Percentiles rank a stretch among this genome's conserved stretches.
Evolutionary conservation across 2,329 filamentous ascomycete species (phyloP).

Genomic region (Arthrinium phaeospermum): DNA sequence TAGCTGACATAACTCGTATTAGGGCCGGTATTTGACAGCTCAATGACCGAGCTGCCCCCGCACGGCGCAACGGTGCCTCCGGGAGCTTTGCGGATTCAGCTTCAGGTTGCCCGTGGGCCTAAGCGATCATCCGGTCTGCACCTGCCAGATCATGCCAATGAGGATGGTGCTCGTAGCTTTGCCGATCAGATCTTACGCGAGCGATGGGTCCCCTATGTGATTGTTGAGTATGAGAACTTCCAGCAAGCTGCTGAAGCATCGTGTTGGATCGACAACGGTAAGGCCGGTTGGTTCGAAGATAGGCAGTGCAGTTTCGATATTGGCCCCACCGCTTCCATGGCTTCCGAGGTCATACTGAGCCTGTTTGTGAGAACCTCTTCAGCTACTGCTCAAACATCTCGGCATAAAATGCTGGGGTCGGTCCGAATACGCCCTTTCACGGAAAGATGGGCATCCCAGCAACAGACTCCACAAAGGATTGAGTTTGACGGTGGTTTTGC

Average conservation of each 20-base stretch:
- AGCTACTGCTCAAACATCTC: background rate
- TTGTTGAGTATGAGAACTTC: constrained; percentile 5
- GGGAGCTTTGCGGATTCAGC: background rate
- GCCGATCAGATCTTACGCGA: background rate
- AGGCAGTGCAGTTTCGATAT: background rate
- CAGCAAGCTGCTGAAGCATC: background rate
- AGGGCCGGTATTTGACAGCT: background rate
- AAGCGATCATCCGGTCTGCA: too few relatives aligned
- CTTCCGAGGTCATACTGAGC: background rate
- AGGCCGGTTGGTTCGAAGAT: background rate
- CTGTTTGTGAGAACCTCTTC: background rate
- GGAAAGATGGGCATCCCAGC: background rate
- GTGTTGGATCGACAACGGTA: background rate
- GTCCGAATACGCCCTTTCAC: background rate
- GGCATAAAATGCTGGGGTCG: background rate
- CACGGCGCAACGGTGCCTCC: too few relatives aligned
- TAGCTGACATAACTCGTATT: too few relatives aligned
- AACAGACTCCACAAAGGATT: background rate
- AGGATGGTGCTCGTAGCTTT: background rate
- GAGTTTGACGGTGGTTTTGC: background rate
- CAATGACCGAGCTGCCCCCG: too few relatives aligned
- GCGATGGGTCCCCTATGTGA: background rate
- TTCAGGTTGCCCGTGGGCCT: background rate
- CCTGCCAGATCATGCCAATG: too few relatives aligned
- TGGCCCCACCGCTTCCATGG: background rate